Conservation (phyloP, 176 grass and related monocot genomes). For the Raddia distichophylla region DNA sequence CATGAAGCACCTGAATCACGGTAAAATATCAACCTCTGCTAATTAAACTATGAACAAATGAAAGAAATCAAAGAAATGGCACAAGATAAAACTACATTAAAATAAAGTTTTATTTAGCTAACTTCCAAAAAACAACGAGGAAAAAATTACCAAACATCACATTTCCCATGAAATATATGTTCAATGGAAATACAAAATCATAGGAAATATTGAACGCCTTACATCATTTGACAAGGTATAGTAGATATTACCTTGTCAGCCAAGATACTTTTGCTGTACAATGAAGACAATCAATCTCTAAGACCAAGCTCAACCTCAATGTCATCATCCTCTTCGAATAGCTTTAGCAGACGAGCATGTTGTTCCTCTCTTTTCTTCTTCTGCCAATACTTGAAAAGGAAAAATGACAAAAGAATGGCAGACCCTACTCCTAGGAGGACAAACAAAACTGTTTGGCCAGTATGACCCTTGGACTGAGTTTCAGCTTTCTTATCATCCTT, state of each 20-base stretch:
- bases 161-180: not conserved
- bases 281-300: conserved; percentile 59
- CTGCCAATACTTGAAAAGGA: conserved; percentile 93
- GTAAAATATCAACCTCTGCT: not conserved
- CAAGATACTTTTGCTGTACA: conserved; percentile 62
- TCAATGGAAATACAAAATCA: not conserved
- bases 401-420: conserved; percentile 55
- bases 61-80: not conserved
- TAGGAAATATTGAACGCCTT: not conserved
- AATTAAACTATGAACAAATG: not conserved
- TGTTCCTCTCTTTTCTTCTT: conserved; percentile 97
- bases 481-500: conserved; percentile 61
- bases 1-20: not conserved
- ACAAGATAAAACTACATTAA: not conserved
- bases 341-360: conserved; percentile 81
- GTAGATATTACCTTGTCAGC: conserved; percentile 53
- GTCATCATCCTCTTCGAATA: conserved; percentile 90
- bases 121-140: not conserved
- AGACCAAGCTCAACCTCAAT: conserved; percentile 83
- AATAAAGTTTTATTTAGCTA: not conserved
- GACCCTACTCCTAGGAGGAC: conserved; percentile 61
- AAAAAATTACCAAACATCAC: not conserved
- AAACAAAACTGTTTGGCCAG: conserved; percentile 65
- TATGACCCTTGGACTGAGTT: conserved; percentile 55
- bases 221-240: conserved; percentile 1